Conservation (phyloP, 2,329 filamentous ascomycete species). For the Malbranchea zuffiana region DNA sequence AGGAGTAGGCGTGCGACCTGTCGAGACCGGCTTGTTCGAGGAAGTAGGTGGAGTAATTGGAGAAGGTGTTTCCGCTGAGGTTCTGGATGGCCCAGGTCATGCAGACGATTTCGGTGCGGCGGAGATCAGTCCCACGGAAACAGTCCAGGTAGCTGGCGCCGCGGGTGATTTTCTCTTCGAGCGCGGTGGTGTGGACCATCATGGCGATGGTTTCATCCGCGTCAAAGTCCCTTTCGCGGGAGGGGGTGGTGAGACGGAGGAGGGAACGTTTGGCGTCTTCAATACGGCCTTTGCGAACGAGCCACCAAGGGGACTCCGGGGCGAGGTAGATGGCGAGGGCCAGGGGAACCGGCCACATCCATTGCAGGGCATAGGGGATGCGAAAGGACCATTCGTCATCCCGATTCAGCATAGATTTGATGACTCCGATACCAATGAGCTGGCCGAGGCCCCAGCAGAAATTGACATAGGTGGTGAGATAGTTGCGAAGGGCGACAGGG, state of each 20-base stretch:
- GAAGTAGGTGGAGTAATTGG: constrained; percentile 54
- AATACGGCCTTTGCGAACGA: constrained; percentile 37
- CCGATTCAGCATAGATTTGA: constrained; percentile 38
- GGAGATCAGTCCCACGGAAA: constrained; percentile 66
- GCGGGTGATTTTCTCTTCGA: constrained; percentile 63
- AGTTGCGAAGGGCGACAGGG: constrained; percentile 35
- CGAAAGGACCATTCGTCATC: constrained; percentile 42
- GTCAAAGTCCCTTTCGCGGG: constrained; percentile 57
- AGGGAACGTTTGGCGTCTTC: constrained; percentile 38
- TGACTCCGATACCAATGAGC: constrained; percentile 42
- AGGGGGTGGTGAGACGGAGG: constrained; percentile 36
- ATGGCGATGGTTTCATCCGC: constrained; percentile 77
- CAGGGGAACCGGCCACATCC: constrained; percentile 45
- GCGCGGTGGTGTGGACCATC: constrained; percentile 80
- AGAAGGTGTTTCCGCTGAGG: constrained; percentile 52
- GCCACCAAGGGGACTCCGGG: constrained; percentile 44
- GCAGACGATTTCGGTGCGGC: constrained; percentile 63
- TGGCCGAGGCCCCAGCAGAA: constrained; percentile 41
- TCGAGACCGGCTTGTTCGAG: constrained; percentile 45
- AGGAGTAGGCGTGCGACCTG: constrained; percentile 42
- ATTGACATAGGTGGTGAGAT: constrained; percentile 39
- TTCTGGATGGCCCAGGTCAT: constrained; percentile 58
- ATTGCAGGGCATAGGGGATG: constrained; percentile 43
- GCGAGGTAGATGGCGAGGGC: constrained; percentile 39
- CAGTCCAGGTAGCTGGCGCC: constrained; percentile 72